Base-by-base conservation (phyloP, 768 basidiomycete genomes). In the Termitomyces sp. region DNA sequence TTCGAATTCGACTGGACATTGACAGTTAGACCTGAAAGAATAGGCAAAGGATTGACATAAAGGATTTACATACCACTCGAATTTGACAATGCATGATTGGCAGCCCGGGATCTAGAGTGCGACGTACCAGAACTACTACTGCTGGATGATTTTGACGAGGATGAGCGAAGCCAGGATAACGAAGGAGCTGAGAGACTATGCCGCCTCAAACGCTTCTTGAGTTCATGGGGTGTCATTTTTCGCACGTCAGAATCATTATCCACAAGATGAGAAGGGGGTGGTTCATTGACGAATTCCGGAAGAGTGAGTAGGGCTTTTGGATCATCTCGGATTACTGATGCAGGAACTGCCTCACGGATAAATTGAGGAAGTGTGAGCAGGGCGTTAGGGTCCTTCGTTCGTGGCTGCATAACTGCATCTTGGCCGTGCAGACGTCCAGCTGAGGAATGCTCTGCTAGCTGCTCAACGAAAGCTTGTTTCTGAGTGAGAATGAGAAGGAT, bases 381-480 rank as follows among this genome's bases (percentile, higher is more conserved):
- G 2, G 80, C 78, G 43, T 79, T 68, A 18, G 81, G 82, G 58
- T 83, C 78, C 59, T 73, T 81, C 43, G 62, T 68, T 60, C 68
- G 66, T 7, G 68, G 62, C 33, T 74, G 75, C 40, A 84, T 77
- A 3, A 80, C 68, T 7, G 91, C 89, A 61, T 96, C 94, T 68
- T 97, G 94, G 13, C 80, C 77, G 51, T 86, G 85, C 35, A 95
- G 71, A 52, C 94, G 80, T 20, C 94, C 85, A 1, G 84, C 80
- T 43, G 78, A 76, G 0, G 91, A 89, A 63, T 90, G 90, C 27
- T 79, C 75, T 10, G 84, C 75, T 2, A 96, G 76, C 54, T 83
- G 82, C 52, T 88, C 85, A 10, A 94, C 85, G 64, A 95, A 92
- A 7, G 80, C 81, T 41, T 86, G 81, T 54, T 85, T 84, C 88